Evolutionary conservation across 2,329 filamentous ascomycete species (phyloP).

Genomic region (Ceratocystis cacaofunesta): DNA sequence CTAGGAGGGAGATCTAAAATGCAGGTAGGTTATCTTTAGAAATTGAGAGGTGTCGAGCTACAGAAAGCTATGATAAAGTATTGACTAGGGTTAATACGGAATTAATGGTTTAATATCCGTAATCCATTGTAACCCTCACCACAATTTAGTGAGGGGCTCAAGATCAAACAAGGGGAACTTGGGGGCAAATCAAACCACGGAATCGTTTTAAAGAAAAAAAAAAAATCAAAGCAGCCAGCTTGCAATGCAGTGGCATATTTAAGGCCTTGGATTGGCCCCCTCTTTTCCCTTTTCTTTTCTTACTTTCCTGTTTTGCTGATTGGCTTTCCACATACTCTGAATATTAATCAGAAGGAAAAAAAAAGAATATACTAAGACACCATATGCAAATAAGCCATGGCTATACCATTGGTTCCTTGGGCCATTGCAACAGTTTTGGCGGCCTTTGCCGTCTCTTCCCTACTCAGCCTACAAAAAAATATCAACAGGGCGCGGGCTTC

Average conservation of each 20-base stretch:
- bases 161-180: background rate
- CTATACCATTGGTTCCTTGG: constrained; percentile 15
- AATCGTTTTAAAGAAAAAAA: background rate
- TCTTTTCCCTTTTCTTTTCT: background rate
- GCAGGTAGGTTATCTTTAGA: background rate
- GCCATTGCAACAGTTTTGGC: constrained; percentile 24
- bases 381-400: background rate
- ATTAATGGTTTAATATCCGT: background rate
- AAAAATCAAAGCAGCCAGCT: background rate
- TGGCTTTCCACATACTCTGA: background rate
- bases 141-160: background rate
- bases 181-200: background rate
- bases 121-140: background rate
- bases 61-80: background rate
- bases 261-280: too few relatives aligned
- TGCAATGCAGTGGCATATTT: background rate
- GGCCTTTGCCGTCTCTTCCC: constrained; percentile 24
- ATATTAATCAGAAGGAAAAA: background rate
- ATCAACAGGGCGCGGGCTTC: constrained; percentile 36
- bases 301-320: background rate
- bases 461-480: constrained; percentile 29
- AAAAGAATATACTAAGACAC: background rate
- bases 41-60: background rate
- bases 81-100: background rate
- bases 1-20: background rate